These are phyloP conservation scores for Ceratorhiza oryzae-sativae DNA, from an alignment of 1,284 basidiomycete species.

Conservation along the genomic window DNA sequence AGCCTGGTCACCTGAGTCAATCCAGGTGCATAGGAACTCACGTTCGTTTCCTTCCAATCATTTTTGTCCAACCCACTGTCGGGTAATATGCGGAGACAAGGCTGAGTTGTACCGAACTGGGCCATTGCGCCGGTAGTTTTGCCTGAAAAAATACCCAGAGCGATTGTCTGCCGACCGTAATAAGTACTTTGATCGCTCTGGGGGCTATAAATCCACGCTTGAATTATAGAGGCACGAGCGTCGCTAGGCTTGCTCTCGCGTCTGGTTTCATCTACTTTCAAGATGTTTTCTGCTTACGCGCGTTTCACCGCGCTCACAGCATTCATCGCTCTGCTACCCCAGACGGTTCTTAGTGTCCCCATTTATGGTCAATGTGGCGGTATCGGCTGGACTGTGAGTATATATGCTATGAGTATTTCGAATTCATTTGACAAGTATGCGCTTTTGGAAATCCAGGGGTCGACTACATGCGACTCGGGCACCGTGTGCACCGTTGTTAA, in stretches of 20 bases:
- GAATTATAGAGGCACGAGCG: not conserved
- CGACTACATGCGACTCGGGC: not conserved
- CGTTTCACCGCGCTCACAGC: not conserved
- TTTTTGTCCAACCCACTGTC: not conserved
- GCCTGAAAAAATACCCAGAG: not conserved
- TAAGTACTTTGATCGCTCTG: no score
- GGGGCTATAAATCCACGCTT: no score
- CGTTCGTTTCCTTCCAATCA: not conserved
- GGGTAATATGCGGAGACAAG: not conserved
- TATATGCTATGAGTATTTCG: not conserved
- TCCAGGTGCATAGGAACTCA: not conserved
- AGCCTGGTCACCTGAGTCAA: not conserved
- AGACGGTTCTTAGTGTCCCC: not conserved
- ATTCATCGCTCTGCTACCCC: not conserved
- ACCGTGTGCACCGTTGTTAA: not conserved
- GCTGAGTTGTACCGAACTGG: not conserved
- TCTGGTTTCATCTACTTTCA: not conserved
- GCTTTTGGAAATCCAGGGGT: not conserved
- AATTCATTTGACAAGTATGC: no score
- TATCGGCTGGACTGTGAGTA: constrained; percentile 16
- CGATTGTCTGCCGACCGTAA: no score
- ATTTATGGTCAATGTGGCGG: constrained; percentile 21
- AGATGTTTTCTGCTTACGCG: not conserved
- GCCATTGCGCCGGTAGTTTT: not conserved
- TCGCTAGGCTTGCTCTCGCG: not conserved